Conservation (phyloP, 164 flowering plant species). For the Taxillus chinensis region DNA sequence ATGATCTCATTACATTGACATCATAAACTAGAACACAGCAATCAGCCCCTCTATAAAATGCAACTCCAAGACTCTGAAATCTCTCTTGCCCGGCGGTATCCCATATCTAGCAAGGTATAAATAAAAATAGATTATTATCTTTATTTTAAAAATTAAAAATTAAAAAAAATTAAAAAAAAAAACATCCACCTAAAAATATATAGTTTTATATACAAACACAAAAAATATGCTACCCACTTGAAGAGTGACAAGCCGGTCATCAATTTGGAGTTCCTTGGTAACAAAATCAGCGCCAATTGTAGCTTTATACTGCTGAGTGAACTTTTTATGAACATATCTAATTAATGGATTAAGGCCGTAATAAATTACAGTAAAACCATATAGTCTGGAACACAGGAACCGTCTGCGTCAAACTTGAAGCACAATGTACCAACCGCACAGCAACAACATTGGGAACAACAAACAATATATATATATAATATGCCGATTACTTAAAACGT, state of each 20-base stretch:
- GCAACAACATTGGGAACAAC: no score
- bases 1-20: conserved; percentile 79
- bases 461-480: no score
- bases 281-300: conserved; percentile 96
- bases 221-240: conserved; percentile 40
- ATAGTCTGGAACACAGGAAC: no score
- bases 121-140: not conserved
- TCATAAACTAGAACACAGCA: conserved; percentile 96
- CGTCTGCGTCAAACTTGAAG: no score
- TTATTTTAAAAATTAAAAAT: not conserved
- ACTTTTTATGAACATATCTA: conserved; percentile 88
- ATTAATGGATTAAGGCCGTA: conserved; percentile 17
- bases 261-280: conserved; percentile 85
- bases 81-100: conserved; percentile 99
- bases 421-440: no score
- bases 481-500: no score
- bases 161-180: not conserved
- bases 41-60: conserved; percentile 94
- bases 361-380: no score
- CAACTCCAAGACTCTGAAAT: conserved; percentile 96
- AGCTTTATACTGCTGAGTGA: conserved; percentile 90
- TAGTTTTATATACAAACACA: not conserved
- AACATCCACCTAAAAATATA: no score
- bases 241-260: conserved; percentile 72
- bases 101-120: conserved; percentile 61